Evolutionary conservation across 306 rosid species (phyloP).

Genomic region (Spatholobus suberectus): DNA sequence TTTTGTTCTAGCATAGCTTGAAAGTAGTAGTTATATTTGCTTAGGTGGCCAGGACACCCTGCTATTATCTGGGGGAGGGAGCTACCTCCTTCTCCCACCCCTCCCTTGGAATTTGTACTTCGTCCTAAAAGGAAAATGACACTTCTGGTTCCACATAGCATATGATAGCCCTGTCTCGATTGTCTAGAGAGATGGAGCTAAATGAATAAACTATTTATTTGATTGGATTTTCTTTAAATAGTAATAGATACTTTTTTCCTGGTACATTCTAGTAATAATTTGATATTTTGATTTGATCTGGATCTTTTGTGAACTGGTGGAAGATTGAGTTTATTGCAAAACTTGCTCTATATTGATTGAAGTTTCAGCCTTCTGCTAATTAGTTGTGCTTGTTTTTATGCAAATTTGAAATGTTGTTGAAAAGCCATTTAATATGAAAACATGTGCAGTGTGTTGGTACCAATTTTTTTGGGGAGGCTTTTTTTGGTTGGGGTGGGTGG

Average conservation of each 20-base stretch:
- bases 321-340: slow-evolving; percentile 12
- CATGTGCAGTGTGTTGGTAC: not conserved
- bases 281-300: slow-evolving; percentile 15
- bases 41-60: not conserved
- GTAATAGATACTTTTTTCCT: not conserved
- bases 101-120: not conserved
- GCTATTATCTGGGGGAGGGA: slow-evolving; percentile 9
- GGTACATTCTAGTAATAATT: slow-evolving; percentile 14
- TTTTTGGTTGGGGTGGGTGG: not conserved
- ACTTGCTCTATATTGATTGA: slow-evolving; percentile 7
- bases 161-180: not conserved
- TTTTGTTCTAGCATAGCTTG: slow-evolving; percentile 32
- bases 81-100: not conserved
- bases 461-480: not conserved
- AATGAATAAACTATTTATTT: slow-evolving; percentile 8
- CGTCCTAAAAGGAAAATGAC: slow-evolving; percentile 11
- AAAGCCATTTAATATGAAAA: slow-evolving; percentile 23
- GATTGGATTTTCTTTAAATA: slow-evolving; percentile 29
- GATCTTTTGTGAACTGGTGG: slow-evolving; percentile 9
- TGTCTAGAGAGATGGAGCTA: slow-evolving; percentile 2
- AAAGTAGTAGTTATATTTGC: slow-evolving; percentile 20
- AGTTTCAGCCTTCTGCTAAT: slow-evolving; percentile 32
- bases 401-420: not conserved
- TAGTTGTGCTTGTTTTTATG: slow-evolving; percentile 22
- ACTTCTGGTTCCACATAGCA: slow-evolving; percentile 13